These are phyloP conservation scores for Coemansia sp. DNA, from an alignment of 192 early-diverging fungal genomes.

Conservation along the genomic window DNA sequence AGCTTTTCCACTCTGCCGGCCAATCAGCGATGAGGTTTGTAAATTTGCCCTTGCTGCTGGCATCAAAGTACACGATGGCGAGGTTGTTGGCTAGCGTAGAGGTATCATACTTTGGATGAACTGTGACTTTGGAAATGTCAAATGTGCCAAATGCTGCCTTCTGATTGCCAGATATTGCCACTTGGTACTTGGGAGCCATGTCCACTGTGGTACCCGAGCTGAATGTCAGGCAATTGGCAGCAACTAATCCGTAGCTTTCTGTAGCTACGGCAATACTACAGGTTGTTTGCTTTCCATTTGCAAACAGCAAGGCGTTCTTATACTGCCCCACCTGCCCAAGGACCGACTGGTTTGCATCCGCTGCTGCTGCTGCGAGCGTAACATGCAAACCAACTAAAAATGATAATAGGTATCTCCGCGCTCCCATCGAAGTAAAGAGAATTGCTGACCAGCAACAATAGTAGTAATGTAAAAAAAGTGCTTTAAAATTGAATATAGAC, in stretches of 20 bases:
- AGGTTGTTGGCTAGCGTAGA: slow-evolving; percentile 11
- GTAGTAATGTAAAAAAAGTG: neutral
- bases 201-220: slow-evolving; percentile 5
- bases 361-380: neutral
- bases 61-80: slow-evolving; percentile 22
- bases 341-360: neutral
- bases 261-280: slow-evolving; percentile 21
- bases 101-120: slow-evolving; percentile 9
- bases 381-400: neutral
- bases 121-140: neutral
- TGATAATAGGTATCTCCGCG: neutral
- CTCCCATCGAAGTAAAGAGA: neutral
- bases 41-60: neutral
- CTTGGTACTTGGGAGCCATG: slow-evolving; percentile 10
- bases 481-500: neutral
- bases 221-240: slow-evolving; percentile 20
- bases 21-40: neutral
- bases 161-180: slow-evolving; percentile 8
- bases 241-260: slow-evolving; percentile 10
- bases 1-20: slow-evolving; percentile 5
- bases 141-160: slow-evolving; percentile 2
- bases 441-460: slow-evolving; percentile 10
- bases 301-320: slow-evolving; percentile 19
- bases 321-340: slow-evolving; percentile 6
- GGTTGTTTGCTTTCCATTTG: slow-evolving; percentile 13